These are phyloP conservation scores for Ramaria sp. DNA, from an alignment of 768 basidiomycete genomes.

Conservation along the genomic window DNA sequence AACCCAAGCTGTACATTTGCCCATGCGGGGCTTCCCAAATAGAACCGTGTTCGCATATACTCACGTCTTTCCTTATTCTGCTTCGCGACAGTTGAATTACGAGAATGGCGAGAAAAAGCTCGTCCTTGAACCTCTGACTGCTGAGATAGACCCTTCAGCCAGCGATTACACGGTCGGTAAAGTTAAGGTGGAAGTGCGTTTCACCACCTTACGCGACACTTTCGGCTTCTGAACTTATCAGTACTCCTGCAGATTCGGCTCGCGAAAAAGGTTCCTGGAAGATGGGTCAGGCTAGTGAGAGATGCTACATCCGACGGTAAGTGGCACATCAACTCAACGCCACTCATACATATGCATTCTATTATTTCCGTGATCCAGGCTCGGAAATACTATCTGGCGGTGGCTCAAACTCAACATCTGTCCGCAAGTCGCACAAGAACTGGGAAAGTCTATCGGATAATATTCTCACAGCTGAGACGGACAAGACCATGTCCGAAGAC, in stretches of 20 bases:
- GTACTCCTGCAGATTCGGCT: constrained; percentile 40
- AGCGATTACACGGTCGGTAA: constrained; percentile 63
- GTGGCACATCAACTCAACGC: background rate
- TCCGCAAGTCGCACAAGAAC: constrained; percentile 47
- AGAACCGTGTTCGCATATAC: background rate
- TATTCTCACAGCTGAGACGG: constrained; percentile 59
- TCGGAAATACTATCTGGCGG: background rate
- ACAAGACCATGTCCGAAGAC: constrained; percentile 59
- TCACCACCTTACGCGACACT: background rate
- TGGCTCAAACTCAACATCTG: constrained; percentile 14
- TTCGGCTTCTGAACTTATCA: background rate
- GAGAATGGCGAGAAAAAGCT: constrained; percentile 61
- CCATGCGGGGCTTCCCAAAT: background rate
- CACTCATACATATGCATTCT: background rate
- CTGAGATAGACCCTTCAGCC: constrained; percentile 57
- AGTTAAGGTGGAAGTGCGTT: constrained; percentile 65
- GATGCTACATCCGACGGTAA: constrained; percentile 28
- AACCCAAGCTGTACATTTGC: constrained; percentile 42
- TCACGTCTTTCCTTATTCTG: background rate
- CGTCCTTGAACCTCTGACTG: constrained; percentile 68
- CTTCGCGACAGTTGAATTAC: constrained; percentile 25
- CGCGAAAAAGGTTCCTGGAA: constrained; percentile 48
- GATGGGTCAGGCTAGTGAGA: constrained; percentile 71
- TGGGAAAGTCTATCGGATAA: constrained; percentile 78
- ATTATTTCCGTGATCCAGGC: background rate